Evolutionary conservation across 2,329 filamentous ascomycete species (phyloP), one percentile per base, ranked within the genome.

Genomic region (Fusarium domesticum): DNA sequence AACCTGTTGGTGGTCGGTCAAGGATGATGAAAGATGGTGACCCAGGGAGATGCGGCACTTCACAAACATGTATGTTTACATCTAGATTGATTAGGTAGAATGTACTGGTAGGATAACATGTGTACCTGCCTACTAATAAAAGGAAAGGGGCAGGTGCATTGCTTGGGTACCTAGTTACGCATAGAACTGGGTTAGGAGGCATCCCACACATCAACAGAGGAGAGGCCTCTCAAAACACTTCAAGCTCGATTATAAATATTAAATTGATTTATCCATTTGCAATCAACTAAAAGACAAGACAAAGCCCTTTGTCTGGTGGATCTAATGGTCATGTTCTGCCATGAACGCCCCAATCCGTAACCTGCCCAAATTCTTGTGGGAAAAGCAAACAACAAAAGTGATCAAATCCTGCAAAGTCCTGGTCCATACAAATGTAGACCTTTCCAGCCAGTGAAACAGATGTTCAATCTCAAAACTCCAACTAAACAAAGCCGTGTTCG

Each of bases 391-490:
- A 48, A 40, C 37, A 36, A 37, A 48, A 44, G 34, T 47, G 37
- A 47, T 51, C 42, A 46, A 51, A 48, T 37, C 40, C 35, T 49
- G n/a, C 37, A 40, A 43, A 40, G 35, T 37, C 30, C 37, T 40
- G 45, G 42, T 42, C 45, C 36, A 46, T 43, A 45, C 47, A 53
- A 39, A 51, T 54, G 43, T 40, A 54, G 47, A 58, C 45, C 34
- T 45, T 35, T 43, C 39, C 36, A 47, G 44, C 38, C 53, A 49
- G 47, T 18, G 37, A 58, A 60, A 56, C 44, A 53, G 4, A 28
- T 28, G 23, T 11, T 28, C 47, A 57, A 56, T 58, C 51, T 59
- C 50, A 50, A 53, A 59, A 61, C 57, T 52, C 59, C 61, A 56
- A 43, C 50, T 55, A 42, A 50, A 53, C 43, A 50, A 56, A 58